Evolutionary conservation across 176 grass and related monocot genomes (phyloP).

Genomic region (Poa pratensis): DNA sequence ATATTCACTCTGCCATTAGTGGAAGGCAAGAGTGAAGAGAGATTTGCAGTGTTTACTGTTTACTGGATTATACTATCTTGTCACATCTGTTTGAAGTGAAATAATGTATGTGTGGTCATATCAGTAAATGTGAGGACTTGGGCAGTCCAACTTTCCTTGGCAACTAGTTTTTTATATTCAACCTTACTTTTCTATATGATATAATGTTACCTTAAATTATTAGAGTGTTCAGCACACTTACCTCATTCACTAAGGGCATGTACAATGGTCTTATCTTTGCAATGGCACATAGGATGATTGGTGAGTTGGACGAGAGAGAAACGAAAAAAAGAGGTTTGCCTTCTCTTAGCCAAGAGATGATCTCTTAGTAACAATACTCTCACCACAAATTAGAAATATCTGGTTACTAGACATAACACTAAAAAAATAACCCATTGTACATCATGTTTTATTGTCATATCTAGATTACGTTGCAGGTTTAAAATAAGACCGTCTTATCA

Average conservation of each 20-base stretch:
- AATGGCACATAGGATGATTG: too few species aligned
- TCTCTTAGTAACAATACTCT: too few species aligned
- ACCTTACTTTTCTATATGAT: not conserved
- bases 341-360: too few species aligned
- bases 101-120: constrained; percentile 7
- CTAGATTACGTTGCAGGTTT: too few species aligned
- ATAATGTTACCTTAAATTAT: not conserved
- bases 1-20: constrained; percentile 10
- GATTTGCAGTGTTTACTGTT: constrained; percentile 1
- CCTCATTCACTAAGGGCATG: constrained; percentile 11
- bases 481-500: too few species aligned
- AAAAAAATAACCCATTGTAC: too few species aligned
- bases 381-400: too few species aligned
- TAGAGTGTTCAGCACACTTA: constrained; percentile 29
- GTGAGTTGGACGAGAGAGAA: too few species aligned
- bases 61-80: constrained; percentile 9
- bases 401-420: too few species aligned
- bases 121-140: not conserved
- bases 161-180: constrained; percentile 6
- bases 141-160: constrained; percentile 9
- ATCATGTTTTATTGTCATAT: too few species aligned
- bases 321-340: too few species aligned
- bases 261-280: too few species aligned
- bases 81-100: constrained; percentile 11
- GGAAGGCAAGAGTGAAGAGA: constrained; percentile 23